These are phyloP conservation scores for Hansfordia pulvinata DNA, from an alignment of 2,329 filamentous ascomycete genomes.

Conservation along the genomic window DNA sequence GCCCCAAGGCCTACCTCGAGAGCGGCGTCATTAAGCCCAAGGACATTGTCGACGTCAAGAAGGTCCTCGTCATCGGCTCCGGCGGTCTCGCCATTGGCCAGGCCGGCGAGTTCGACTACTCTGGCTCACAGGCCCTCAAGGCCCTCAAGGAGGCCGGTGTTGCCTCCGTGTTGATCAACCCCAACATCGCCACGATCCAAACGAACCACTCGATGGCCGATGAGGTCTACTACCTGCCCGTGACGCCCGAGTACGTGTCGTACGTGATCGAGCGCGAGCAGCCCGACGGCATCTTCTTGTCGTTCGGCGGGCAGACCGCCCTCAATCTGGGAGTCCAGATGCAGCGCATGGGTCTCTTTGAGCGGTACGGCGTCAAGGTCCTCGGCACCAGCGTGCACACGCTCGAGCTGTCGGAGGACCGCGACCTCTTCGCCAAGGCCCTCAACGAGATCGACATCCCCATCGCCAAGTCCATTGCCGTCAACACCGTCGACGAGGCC, in stretches of 20 bases:
- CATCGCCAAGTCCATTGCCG: slow-evolving; percentile 91
- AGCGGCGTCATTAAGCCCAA: slow-evolving; percentile 74
- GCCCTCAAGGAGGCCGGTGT: slow-evolving; percentile 93
- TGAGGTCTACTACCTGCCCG: slow-evolving; percentile 95
- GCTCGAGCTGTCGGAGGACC: slow-evolving; percentile 86
- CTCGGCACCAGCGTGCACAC: slow-evolving; percentile 91
- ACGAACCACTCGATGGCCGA: slow-evolving; percentile 93
- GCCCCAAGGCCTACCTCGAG: slow-evolving; percentile 75
- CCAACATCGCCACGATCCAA: slow-evolving; percentile 97
- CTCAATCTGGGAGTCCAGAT: slow-evolving; percentile 95
- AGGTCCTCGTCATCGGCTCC: slow-evolving; percentile 91
- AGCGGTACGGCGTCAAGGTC: slow-evolving; percentile 90
- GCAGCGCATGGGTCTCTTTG: slow-evolving; percentile 90
- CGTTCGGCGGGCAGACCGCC: slow-evolving; percentile 93
- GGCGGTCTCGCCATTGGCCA: slow-evolving; percentile 94
- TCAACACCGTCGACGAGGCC: slow-evolving; percentile 82
- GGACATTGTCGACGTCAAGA: slow-evolving; percentile 80
- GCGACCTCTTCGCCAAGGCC: slow-evolving; percentile 90
- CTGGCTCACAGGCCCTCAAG: slow-evolving; percentile 91
- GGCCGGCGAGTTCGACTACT: slow-evolving; percentile 97
- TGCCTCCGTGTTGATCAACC: slow-evolving; percentile 85
- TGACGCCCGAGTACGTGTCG: slow-evolving; percentile 93
- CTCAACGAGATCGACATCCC: slow-evolving; percentile 96
- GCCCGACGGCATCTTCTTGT: slow-evolving; percentile 93
- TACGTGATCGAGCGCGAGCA: slow-evolving; percentile 95